phyloP scores from a whole-genome alignment of 768 basidiomycete genomes.

The Pleurotus eryngii region DNA sequence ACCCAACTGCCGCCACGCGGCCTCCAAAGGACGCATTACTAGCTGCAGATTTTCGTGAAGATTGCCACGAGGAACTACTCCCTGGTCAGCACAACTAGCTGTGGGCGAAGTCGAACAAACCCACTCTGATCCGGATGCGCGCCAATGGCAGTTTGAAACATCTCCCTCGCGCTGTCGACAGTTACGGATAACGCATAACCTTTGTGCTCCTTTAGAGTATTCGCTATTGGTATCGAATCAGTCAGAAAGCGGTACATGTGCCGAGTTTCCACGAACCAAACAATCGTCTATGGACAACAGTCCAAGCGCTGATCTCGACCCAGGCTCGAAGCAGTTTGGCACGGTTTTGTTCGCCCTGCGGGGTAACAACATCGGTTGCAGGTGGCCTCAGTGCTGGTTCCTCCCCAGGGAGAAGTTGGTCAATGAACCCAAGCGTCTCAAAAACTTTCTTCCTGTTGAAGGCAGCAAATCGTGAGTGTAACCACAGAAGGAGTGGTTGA shows the following conservation, averaged over 20 bases:
- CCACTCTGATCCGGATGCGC: conserved; percentile 77
- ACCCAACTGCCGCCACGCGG: conserved; percentile 51
- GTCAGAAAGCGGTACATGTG: not conserved
- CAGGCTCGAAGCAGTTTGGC: conserved; percentile 73
- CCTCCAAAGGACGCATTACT: conserved; percentile 34
- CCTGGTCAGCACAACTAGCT: conserved; percentile 3
- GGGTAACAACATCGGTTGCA: conserved; percentile 40
- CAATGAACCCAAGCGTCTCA: conserved; percentile 39
- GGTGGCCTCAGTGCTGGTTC: conserved; percentile 56
- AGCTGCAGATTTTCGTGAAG: conserved; percentile 37
- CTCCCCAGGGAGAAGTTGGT: conserved; percentile 19
- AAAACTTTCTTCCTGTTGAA: conserved; percentile 40
- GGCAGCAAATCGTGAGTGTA: conserved; percentile 1
- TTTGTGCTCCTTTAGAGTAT: conserved; percentile 41
- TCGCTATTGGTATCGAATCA: conserved; percentile 28
- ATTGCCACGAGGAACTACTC: conserved; percentile 51
- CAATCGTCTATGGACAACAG: conserved; percentile 51
- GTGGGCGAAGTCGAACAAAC: conserved; percentile 17
- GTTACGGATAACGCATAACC: conserved; percentile 44
- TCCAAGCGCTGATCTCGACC: conserved; percentile 73
- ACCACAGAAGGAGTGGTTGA: not conserved
- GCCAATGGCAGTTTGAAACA: conserved; percentile 70
- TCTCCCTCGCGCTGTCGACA: conserved; percentile 59
- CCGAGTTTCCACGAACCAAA: conserved; percentile 31
- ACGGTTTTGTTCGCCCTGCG: conserved; percentile 48